Evolutionary conservation across 805 yeast genomes (phyloP).

Genomic region (Lachancea fermentati): DNA sequence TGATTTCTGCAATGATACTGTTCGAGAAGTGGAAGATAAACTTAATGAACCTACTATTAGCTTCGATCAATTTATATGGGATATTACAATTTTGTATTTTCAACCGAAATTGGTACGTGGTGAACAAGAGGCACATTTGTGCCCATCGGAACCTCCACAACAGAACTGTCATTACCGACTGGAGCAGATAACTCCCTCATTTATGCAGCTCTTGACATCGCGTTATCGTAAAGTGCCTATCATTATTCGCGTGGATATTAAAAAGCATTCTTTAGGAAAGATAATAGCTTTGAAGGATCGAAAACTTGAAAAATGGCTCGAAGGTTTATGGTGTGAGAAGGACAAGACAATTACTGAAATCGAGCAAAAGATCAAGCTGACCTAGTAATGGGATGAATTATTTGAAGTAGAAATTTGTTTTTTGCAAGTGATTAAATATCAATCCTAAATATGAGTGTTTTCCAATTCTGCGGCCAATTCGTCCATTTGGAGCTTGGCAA

Average conservation of each 20-base stretch:
- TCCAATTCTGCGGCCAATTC: conserved; percentile 55
- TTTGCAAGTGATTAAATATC: not conserved
- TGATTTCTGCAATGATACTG: not conserved
- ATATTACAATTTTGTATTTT: conserved; percentile 37
- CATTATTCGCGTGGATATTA: conserved; percentile 41
- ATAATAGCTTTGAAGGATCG: conserved; percentile 48
- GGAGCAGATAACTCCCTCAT: conserved; percentile 30
- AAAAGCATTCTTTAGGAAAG: conserved; percentile 38
- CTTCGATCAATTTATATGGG: conserved; percentile 23
- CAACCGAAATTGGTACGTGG: conserved; percentile 22
- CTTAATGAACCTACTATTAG: conserved; percentile 4
- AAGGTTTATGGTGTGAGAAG: conserved; percentile 63
- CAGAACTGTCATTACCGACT: conserved; percentile 17
- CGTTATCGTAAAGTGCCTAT: conserved; percentile 22
- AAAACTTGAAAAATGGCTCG: conserved; percentile 70
- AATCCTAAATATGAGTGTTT: conserved; percentile 41
- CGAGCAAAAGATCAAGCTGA: conserved; percentile 30
- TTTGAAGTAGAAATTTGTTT: no score
- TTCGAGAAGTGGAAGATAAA: not conserved
- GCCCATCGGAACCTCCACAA: conserved; percentile 8
- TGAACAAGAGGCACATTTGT: conserved; percentile 16
- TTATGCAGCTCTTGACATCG: conserved; percentile 23
- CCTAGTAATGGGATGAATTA: no score
- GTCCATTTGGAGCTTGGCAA: conserved; percentile 34
- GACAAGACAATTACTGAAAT: conserved; percentile 46